A percentile compares a stretch with the other conserved stretches of the same genome.
phyloP scores from a whole-genome alignment of 768 basidiomycete genomes.

The Agrocybe praecox region DNA sequence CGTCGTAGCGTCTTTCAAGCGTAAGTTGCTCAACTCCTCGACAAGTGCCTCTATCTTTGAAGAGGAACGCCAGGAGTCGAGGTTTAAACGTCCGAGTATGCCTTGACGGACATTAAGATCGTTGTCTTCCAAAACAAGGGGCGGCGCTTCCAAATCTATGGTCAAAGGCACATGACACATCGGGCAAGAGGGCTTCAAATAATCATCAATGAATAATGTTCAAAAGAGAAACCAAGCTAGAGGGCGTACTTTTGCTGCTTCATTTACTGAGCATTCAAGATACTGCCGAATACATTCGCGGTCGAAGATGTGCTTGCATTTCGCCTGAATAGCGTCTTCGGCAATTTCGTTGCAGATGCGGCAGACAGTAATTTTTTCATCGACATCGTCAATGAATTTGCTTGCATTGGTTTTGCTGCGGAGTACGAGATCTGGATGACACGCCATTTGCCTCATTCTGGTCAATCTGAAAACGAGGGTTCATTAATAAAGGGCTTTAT shows the following conservation, averaged over 20 bases:
- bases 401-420: constrained; percentile 79
- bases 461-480: constrained; percentile 62
- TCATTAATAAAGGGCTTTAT: neutral
- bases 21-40: constrained; percentile 88
- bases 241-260: constrained; percentile 60
- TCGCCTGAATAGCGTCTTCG: constrained; percentile 94
- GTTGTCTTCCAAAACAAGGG: constrained; percentile 79
- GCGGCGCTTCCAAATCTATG: constrained; percentile 94
- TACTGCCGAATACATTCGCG: constrained; percentile 96
- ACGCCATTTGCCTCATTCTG: constrained; percentile 95
- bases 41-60: constrained; percentile 96
- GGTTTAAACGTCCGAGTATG: constrained; percentile 87
- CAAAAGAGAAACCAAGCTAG: neutral
- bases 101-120: constrained; percentile 70
- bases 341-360: constrained; percentile 96
- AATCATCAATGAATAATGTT: neutral
- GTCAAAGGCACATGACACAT: constrained; percentile 92
- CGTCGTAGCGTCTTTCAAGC: constrained; percentile 83
- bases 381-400: constrained; percentile 57
- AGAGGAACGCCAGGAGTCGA: constrained; percentile 92
- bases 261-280: constrained; percentile 73
- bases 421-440: constrained; percentile 92
- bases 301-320: constrained; percentile 94
- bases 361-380: constrained; percentile 82
- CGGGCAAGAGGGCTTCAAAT: constrained; percentile 81